These are phyloP conservation scores for Calonectria pauciramosa DNA, from an alignment of 2,329 filamentous ascomycete genomes.

Conservation along the genomic window DNA sequence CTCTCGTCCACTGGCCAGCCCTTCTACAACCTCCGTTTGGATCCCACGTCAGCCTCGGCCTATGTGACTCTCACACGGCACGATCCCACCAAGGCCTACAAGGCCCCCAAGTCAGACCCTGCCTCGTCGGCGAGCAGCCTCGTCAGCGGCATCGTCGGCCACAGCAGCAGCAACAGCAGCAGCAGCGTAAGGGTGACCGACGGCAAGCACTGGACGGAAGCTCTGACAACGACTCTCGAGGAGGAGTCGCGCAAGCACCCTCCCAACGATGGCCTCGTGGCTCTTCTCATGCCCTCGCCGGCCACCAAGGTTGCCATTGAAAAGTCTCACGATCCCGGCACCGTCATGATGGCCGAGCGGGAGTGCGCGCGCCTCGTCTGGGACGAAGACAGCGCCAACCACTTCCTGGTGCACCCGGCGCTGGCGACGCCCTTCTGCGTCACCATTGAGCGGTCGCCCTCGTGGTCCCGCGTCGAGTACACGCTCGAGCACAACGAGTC, in stretches of 20 bases:
- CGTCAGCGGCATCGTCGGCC: constrained; percentile 50
- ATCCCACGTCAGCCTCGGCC: constrained; percentile 74
- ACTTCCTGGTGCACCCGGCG: constrained; percentile 75
- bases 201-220: constrained; percentile 69
- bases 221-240: constrained; percentile 70
- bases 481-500: constrained; percentile 75
- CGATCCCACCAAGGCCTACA: constrained; percentile 72
- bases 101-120: constrained; percentile 52
- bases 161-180: constrained; percentile 35
- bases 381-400: constrained; percentile 71
- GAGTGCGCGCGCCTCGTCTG: constrained; percentile 81
- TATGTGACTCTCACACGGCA: constrained; percentile 71
- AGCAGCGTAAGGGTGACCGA: constrained; percentile 48
- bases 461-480: constrained; percentile 74
- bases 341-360: constrained; percentile 74
- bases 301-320: constrained; percentile 75
- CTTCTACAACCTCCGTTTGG: constrained; percentile 76
- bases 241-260: constrained; percentile 65
- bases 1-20: constrained; percentile 73
- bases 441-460: constrained; percentile 68
- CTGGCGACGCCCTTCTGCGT: constrained; percentile 75
- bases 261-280: constrained; percentile 74
- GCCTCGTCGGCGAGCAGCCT: constrained; percentile 45
- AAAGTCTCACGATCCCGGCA: constrained; percentile 69
- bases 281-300: constrained; percentile 76